Conservation (phyloP, 768 basidiomycete genomes). For the Saitozyma podzolica region DNA sequence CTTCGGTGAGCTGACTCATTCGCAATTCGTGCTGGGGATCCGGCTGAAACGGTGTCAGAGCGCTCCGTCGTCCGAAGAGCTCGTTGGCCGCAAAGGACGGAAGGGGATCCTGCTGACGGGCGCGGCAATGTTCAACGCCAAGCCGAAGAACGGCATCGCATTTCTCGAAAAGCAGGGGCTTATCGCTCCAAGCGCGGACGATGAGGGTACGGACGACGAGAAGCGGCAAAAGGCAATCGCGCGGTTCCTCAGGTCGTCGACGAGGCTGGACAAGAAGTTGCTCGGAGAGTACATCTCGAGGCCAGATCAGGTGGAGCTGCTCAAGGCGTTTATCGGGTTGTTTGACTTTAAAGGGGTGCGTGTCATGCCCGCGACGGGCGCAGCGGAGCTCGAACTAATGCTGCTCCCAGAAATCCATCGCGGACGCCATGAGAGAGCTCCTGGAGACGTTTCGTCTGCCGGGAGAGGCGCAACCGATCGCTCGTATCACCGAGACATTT, state of each 20-base stretch:
- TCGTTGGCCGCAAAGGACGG: slow-evolving; percentile 69
- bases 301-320: slow-evolving; percentile 77
- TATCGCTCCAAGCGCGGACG: slow-evolving; percentile 55
- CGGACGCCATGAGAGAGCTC: slow-evolving; percentile 92
- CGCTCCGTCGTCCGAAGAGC: slow-evolving; percentile 63
- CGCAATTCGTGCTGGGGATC: slow-evolving; percentile 1
- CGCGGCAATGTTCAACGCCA: slow-evolving; percentile 81
- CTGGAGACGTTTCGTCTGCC: slow-evolving; percentile 91
- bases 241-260: slow-evolving; percentile 77
- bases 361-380: too few relatives aligned
- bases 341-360: slow-evolving; percentile 87
- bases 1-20: slow-evolving; percentile 55
- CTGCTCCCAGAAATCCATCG: slow-evolving; percentile 74
- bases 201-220: slow-evolving; percentile 31
- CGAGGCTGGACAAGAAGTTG: slow-evolving; percentile 84
- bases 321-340: slow-evolving; percentile 81
- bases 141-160: slow-evolving; percentile 84
- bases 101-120: slow-evolving; percentile 84
- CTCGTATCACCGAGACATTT: slow-evolving; percentile 90
- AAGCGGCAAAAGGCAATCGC: slow-evolving; percentile 60
- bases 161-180: slow-evolving; percentile 92
- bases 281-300: slow-evolving; percentile 90
- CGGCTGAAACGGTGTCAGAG: slow-evolving; percentile 53
- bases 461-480: slow-evolving; percentile 91
- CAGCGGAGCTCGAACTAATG: background rate